Evolutionary conservation across 306 rosid genomes (phyloP).

Genomic region (Heteromeles arbutifolia): DNA sequence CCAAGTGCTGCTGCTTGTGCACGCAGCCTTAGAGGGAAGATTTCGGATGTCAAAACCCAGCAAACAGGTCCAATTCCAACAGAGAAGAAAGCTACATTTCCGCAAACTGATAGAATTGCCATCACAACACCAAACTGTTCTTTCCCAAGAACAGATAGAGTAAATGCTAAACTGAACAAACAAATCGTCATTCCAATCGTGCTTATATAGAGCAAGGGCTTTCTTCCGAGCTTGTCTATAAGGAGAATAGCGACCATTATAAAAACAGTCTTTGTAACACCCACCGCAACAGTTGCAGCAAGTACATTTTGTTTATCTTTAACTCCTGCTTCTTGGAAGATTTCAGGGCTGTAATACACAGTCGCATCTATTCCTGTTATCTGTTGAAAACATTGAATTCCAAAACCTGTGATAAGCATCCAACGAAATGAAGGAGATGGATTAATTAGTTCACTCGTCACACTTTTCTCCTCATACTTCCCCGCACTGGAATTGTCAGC

Average conservation of each 20-base stretch:
- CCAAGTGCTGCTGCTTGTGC: conserved; percentile 90
- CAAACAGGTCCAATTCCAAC: conserved; percentile 88
- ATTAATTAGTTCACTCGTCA: conserved; percentile 56
- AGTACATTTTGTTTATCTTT: conserved; percentile 53
- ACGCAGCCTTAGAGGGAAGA: conserved; percentile 76
- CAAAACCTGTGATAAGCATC: conserved; percentile 82
- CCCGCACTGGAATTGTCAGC: conserved; percentile 50
- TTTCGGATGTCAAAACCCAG: conserved; percentile 91
- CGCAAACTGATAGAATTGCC: conserved; percentile 60
- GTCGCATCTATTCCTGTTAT: conserved; percentile 93
- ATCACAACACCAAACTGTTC: conserved; percentile 46
- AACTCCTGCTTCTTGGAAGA: conserved; percentile 66
- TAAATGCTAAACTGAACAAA: conserved; percentile 52
- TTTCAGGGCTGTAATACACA: conserved; percentile 90
- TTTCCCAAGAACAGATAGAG: conserved; percentile 44
- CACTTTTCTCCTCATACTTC: conserved; percentile 49
- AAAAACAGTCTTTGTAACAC: conserved; percentile 69
- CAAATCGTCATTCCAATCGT: conserved; percentile 91
- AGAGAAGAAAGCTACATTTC: conserved; percentile 95
- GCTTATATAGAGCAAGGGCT: conserved; percentile 76
- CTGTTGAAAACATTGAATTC: conserved; percentile 95
- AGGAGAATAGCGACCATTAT: conserved; percentile 70
- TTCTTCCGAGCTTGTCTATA: conserved; percentile 75
- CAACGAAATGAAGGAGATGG: conserved; percentile 71
- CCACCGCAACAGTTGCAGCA: conserved; percentile 88